Base-by-base conservation (phyloP, 495 filamentous ascomycete species). In the Antarctomyces pellizariae region DNA sequence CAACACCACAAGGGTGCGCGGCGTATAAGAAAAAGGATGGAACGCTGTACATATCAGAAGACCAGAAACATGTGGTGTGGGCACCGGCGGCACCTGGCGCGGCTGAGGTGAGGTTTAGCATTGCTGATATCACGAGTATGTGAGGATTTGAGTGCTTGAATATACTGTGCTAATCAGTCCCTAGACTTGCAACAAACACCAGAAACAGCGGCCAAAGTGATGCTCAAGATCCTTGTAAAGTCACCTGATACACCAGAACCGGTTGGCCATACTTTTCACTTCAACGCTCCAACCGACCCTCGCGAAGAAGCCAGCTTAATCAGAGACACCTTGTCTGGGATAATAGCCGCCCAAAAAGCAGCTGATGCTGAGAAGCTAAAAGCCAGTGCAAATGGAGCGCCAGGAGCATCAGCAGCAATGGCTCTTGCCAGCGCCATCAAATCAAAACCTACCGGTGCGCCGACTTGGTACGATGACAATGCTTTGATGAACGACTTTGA, bases 11-110 rank as follows among this genome's bases (percentile, higher is more conserved):
- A 47, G 77, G 68, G 41, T 61, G 62, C 33, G 72, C 78, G 31
- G 58, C 67, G 28, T 93, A 84, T 61, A 95, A 92, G 55, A 97
- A 97, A 59, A 82, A 84, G 53, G 80, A 93, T 57, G 86, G 86
- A 44, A 66, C 62, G 38, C 57, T 97, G 43, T 62, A 62, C 24
- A 53, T 92, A 26, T 59, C 73, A 15, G 53, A 57, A 18, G 74
- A 84, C 51, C 55, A 60, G 31, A 59, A 58, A 35, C 66, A 64
- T 18, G 59, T 97, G 23, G 69, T 64, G 43, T 97, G 83, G 83
- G 76, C 64, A 3, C 75, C 82, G 1, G 53, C 62, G 10, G 55
- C 56, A 17, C 48, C 56, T 2, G 50, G 59, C 9, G 56, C 49
- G 16, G 56, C 57, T 2, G 50, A 62, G 29, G 47, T 93, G 18